Percentiles rank a stretch among this genome's conserved stretches.
Conservation (phyloP, 2,329 filamentous ascomycete genomes). For the Lachnum nothofagi region DNA sequence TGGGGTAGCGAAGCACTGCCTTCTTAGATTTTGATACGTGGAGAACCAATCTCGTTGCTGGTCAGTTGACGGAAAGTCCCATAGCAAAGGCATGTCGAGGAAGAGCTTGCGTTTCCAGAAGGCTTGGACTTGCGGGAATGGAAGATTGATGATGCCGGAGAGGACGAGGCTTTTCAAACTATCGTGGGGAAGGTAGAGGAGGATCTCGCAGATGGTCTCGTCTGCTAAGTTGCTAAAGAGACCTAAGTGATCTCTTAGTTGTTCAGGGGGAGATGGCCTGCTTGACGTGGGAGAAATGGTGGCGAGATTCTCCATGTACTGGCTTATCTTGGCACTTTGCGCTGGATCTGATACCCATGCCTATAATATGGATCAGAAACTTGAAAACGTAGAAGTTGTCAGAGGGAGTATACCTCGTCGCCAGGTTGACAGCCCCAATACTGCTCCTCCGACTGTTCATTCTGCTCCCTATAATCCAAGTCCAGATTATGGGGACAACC, state of each 20-base stretch:
- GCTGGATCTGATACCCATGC: conserved; percentile 16
- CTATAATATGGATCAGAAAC: conserved; percentile 1
- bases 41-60: conserved; percentile 12
- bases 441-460: conserved; percentile 1
- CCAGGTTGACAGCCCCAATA: conserved; percentile 12
- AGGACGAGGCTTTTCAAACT: conserved; percentile 5
- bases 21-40: conserved; percentile 8
- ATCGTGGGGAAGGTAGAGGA: conserved; percentile 11
- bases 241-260: neutral
- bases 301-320: neutral
- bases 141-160: conserved; percentile 7
- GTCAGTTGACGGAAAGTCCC: conserved; percentile 10
- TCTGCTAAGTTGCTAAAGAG: conserved; percentile 8
- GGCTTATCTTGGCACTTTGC: neutral
- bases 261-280: neutral
- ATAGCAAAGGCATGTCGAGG: conserved; percentile 14
- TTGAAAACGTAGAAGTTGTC: neutral
- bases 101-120: conserved; percentile 18
- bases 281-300: neutral
- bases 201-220: conserved; percentile 13
- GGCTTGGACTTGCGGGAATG: neutral
- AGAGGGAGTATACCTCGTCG: conserved; percentile 7
- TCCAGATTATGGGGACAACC: conserved; percentile 1
- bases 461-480: conserved; percentile 14
- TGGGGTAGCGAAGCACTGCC: conserved; percentile 13